Conservation (phyloP, 2,329 filamentous ascomycete genomes). For the Sporothrix mexicana region DNA sequence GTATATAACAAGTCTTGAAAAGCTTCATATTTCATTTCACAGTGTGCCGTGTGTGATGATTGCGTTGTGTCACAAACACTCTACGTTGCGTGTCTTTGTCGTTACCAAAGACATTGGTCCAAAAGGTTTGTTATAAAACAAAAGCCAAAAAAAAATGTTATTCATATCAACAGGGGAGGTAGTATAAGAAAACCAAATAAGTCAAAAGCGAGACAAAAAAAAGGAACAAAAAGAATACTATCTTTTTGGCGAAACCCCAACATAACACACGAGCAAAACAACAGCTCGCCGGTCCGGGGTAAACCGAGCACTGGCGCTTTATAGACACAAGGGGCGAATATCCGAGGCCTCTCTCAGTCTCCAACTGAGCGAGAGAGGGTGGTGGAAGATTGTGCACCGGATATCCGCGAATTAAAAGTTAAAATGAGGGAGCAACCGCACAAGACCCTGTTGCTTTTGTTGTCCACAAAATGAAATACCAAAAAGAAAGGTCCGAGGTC, state of each 20-base stretch:
- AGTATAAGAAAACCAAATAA: slow-evolving; percentile 31
- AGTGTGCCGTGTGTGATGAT: neutral
- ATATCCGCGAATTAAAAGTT: slow-evolving; percentile 14
- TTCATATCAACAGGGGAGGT: slow-evolving; percentile 28
- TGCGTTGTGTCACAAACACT: too few relatives aligned
- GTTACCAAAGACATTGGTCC: too few relatives aligned
- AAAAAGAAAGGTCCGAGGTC: neutral
- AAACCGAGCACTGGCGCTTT: slow-evolving; percentile 7
- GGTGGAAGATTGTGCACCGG: neutral
- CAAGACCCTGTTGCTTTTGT: slow-evolving; percentile 15
- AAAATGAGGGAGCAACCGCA: neutral
- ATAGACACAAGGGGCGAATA: slow-evolving; percentile 15
- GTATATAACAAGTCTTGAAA: slow-evolving; percentile 33
- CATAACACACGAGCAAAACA: slow-evolving; percentile 16
- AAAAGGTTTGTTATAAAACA: neutral
- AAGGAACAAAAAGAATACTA: slow-evolving; percentile 7
- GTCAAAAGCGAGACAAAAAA: slow-evolving; percentile 29
- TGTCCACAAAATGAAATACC: neutral
- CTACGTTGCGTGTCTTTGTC: too few relatives aligned
- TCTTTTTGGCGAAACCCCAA: neutral
- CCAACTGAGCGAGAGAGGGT: neutral
- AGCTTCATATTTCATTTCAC: slow-evolving; percentile 4
- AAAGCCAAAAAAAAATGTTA: slow-evolving; percentile 2
- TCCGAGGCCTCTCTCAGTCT: neutral
- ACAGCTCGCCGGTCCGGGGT: neutral